Conservation (phyloP, 1,284 basidiomycete species). For the Ceratobasidium sp. region DNA sequence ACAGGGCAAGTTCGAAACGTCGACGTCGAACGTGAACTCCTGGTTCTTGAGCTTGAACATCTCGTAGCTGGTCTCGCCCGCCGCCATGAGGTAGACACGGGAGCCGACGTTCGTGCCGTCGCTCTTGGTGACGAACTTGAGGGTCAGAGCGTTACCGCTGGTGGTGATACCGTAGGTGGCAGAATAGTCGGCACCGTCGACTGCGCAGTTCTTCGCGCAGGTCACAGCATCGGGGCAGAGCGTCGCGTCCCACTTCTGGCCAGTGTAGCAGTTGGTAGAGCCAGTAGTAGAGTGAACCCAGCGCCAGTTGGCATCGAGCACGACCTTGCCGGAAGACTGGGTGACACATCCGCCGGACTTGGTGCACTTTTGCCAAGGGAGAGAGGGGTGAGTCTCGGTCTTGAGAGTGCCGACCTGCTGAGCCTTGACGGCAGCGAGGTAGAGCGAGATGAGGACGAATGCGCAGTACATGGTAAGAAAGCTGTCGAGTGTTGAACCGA, state of each 20-base stretch:
- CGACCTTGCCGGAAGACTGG: constrained; percentile 32
- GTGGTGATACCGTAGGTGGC: constrained; percentile 65
- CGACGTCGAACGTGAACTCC: constrained; percentile 72
- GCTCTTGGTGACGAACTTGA: constrained; percentile 66
- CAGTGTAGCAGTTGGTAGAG: constrained; percentile 65
- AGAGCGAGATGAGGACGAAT: constrained; percentile 46
- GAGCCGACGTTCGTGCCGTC: constrained; percentile 69
- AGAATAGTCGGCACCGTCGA: constrained; percentile 72
- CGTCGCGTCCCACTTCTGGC: constrained; percentile 52
- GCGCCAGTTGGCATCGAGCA: constrained; percentile 50
- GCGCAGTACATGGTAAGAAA: constrained; percentile 28
- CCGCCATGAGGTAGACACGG: constrained; percentile 68
- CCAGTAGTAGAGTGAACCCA: constrained; percentile 47
- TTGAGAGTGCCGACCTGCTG: constrained; percentile 49
- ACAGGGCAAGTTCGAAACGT: constrained; percentile 68
- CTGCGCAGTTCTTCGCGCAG: constrained; percentile 67
- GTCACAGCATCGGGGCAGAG: constrained; percentile 65
- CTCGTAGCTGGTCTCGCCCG: constrained; percentile 61
- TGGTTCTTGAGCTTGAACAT: constrained; percentile 68
- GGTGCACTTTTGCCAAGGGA: constrained; percentile 49
- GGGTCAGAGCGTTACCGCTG: constrained; percentile 63
- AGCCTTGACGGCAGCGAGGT: constrained; percentile 45
- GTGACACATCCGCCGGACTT: constrained; percentile 45
- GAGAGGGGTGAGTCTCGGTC: constrained; percentile 47
- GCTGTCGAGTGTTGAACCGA: constrained; percentile 19